phyloP scores from a whole-genome alignment of 257 asterid species.

The Plantago major region DNA sequence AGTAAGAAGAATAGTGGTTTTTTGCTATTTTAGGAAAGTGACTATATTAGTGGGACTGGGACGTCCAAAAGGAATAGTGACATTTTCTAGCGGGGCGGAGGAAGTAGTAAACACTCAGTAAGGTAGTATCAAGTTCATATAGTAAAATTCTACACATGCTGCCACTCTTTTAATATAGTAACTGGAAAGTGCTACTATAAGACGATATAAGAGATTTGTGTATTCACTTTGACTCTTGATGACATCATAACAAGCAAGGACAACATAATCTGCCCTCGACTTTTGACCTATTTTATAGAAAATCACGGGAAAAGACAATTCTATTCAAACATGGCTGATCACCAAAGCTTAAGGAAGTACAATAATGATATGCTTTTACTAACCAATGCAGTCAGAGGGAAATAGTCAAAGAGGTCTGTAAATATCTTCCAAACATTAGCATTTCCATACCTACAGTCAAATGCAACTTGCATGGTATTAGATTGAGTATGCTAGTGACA shows the following conservation, averaged over 20 bases:
- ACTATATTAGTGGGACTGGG: too few species aligned
- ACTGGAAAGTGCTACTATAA: neutral
- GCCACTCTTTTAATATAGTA: neutral
- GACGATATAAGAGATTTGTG: neutral
- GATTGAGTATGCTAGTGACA: constrained; percentile 11
- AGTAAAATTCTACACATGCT: neutral
- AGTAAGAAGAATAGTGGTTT: too few species aligned
- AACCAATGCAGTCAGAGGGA: constrained; percentile 94
- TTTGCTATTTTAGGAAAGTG: too few species aligned
- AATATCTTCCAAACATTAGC: constrained; percentile 93
- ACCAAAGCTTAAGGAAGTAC: constrained; percentile 6
- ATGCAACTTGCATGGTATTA: constrained; percentile 9
- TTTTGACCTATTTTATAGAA: constrained; percentile 8
- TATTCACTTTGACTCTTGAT: neutral
- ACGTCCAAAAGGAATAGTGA: too few species aligned
- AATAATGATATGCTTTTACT: constrained; percentile 28
- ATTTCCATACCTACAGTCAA: constrained; percentile 69
- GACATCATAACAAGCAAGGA: neutral
- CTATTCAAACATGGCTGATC: neutral
- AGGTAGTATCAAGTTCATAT: too few species aligned
- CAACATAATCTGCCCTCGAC: neutral
- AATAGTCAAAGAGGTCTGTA: constrained; percentile 88
- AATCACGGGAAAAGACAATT: neutral
- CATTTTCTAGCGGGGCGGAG: too few species aligned
- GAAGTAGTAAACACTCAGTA: too few species aligned